Evolutionary conservation across 2,329 filamentous ascomycete species (phyloP), one percentile per base, ranked within the genome.

Genomic region (Zymoseptoria tritici): DNA sequence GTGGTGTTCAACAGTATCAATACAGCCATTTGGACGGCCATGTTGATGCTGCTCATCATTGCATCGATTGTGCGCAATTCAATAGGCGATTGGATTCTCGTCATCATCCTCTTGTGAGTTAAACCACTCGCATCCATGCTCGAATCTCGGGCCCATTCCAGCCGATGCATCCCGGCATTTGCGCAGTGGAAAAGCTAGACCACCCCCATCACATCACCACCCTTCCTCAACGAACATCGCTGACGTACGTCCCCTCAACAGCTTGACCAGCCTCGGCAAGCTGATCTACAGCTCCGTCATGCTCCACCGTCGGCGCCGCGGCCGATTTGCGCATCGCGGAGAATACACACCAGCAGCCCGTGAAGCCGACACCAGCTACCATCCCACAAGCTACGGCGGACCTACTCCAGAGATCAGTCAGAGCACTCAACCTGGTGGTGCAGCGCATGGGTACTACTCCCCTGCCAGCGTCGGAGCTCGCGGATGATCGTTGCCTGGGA

Each of bases 241-340:
- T 46, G 36, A 46, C 36, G 36, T 46, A n/a, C 2, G 1, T n/a
- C 16, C 36, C 36, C 7, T 2, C 16, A 2, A 29, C 52, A 77
- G 74, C 57, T 61, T 72, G 11, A 65, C 71, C 6, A 73, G 73
- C 62, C 50, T 77, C 54, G 70, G 67, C 50, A 71, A 76, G 60
- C 70, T 78, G 62, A 68, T 76, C 58, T 78, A 79, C 67, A 72
- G 72, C 22, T 66, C 68, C 50, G 66, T 76, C 60, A 66, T 71
- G 29, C 71, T 73, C 62, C 70, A 72, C 58, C 70, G 74, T 55
- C 64, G 68, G 57, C 74, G 75, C 57, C 73, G 72, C 61, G 68
- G 69, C 21, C 66, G 64, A 8, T 70, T 70, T 57, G 72, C 56
- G 56, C 57, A 62, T 54, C 64, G 64, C 55, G 64, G 64, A 42